Conservation (phyloP, 1,284 basidiomycete species). For the Microbotryum scabiosae region DNA sequence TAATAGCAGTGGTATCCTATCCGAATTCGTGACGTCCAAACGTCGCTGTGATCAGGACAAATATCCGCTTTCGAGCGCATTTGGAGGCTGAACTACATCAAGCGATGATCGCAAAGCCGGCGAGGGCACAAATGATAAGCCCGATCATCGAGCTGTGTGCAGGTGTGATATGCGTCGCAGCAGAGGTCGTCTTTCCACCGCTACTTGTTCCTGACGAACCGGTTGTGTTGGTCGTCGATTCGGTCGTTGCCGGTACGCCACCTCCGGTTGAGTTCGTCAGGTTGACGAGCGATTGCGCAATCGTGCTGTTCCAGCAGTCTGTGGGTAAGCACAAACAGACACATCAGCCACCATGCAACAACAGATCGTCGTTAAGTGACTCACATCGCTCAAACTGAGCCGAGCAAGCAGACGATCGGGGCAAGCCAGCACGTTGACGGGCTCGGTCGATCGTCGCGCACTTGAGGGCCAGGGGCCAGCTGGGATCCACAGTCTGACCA, state of each 20-base stretch:
- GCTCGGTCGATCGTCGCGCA: slow-evolving; percentile 44
- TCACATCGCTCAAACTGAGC: slow-evolving; percentile 39
- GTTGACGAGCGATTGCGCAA: neutral
- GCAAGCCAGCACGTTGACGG: slow-evolving; percentile 30
- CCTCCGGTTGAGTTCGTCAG: neutral
- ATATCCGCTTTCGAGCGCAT: too few relatives aligned
- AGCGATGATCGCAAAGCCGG: too few relatives aligned
- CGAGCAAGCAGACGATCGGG: slow-evolving; percentile 35
- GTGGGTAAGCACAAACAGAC: neutral
- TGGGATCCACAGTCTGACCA: slow-evolving; percentile 36
- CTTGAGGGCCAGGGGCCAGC: slow-evolving; percentile 43
- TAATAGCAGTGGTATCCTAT: too few relatives aligned
- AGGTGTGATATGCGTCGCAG: too few relatives aligned
- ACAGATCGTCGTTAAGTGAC: neutral
- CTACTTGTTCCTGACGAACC: too few relatives aligned
- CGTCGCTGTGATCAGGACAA: too few relatives aligned
- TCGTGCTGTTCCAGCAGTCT: neutral
- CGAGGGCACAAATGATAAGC: too few relatives aligned
- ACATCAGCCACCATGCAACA: neutral
- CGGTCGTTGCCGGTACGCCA: neutral
- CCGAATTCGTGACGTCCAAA: too few relatives aligned
- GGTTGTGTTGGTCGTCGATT: neutral
- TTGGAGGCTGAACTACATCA: too few relatives aligned
- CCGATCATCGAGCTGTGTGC: too few relatives aligned
- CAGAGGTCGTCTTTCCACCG: too few relatives aligned